phyloP scores from a whole-genome alignment of 2,329 filamentous ascomycete species.

The Aspergillus flavus region DNA sequence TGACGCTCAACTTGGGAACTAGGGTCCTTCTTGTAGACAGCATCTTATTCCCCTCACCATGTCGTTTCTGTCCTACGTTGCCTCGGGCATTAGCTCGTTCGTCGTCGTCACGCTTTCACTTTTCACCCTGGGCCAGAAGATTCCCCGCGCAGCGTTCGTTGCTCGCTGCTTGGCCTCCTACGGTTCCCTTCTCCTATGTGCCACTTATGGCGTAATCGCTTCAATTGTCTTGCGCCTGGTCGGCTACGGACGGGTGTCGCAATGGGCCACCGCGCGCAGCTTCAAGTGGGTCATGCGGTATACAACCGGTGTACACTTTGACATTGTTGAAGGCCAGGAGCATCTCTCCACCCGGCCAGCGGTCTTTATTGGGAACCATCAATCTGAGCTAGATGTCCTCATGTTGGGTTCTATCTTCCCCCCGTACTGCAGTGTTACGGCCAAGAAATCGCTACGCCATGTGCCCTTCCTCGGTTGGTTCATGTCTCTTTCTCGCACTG shows the following conservation, averaged over 20 bases:
- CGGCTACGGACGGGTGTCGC: constrained; percentile 74
- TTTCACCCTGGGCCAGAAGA: constrained; percentile 46
- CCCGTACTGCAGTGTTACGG: constrained; percentile 87
- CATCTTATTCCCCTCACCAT: constrained; percentile 43
- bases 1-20: neutral
- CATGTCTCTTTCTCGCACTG: constrained; percentile 81
- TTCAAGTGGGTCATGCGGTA: constrained; percentile 80
- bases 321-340: constrained; percentile 66
- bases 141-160: constrained; percentile 48
- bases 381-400: constrained; percentile 92
- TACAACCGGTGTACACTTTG: constrained; percentile 77
- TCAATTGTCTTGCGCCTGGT: constrained; percentile 70
- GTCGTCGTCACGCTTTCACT: constrained; percentile 59
- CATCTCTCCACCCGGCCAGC: constrained; percentile 73
- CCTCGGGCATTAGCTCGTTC: constrained; percentile 66
- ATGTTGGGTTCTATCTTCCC: constrained; percentile 90
- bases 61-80: constrained; percentile 63
- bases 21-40: neutral
- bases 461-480: constrained; percentile 93
- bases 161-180: constrained; percentile 52
- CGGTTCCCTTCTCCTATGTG: constrained; percentile 49
- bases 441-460: constrained; percentile 79
- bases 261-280: constrained; percentile 78
- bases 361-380: constrained; percentile 92
- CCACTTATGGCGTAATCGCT: constrained; percentile 74